A percentile compares a stretch with the other conserved stretches of the same genome.
Evolutionary conservation across 495 filamentous ascomycete species (phyloP).

Genomic region (Paragyromitra xinjiangensis): DNA sequence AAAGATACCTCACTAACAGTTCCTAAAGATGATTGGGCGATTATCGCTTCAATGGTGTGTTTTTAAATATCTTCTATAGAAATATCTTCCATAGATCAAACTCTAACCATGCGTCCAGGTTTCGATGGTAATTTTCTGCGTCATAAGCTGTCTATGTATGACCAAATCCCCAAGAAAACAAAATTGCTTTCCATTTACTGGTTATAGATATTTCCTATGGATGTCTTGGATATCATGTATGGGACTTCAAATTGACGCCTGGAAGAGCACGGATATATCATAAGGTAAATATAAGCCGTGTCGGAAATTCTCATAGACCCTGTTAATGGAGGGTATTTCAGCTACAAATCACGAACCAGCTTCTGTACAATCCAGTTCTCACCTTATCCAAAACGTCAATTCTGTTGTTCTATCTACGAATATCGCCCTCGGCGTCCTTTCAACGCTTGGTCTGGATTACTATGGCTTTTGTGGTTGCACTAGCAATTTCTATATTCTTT

Average conservation of each 20-base stretch:
- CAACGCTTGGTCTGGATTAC: slow-evolving; percentile 62
- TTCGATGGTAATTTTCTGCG: slow-evolving; percentile 15
- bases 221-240: slow-evolving; percentile 21
- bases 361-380: slow-evolving; percentile 72
- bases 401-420: slow-evolving; percentile 67
- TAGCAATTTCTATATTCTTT: slow-evolving; percentile 67
- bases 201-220: slow-evolving; percentile 21
- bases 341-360: slow-evolving; percentile 60
- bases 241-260: slow-evolving; percentile 25
- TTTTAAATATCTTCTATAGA: neutral
- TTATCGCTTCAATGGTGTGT: slow-evolving; percentile 13
- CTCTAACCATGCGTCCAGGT: neutral
- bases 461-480: slow-evolving; percentile 64
- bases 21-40: slow-evolving; percentile 37
- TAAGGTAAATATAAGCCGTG: neutral
- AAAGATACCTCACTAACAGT: neutral
- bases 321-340: slow-evolving; percentile 12
- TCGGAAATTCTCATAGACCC: too few relatives aligned
- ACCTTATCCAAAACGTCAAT: slow-evolving; percentile 68
- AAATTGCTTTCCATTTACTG: neutral
- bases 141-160: slow-evolving; percentile 12
- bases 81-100: neutral
- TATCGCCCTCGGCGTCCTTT: slow-evolving; percentile 62
- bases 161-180: neutral
- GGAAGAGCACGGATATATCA: neutral